Conservation (phyloP, 2,329 filamentous ascomycete genomes). For the Colletotrichum euphorbiae region DNA sequence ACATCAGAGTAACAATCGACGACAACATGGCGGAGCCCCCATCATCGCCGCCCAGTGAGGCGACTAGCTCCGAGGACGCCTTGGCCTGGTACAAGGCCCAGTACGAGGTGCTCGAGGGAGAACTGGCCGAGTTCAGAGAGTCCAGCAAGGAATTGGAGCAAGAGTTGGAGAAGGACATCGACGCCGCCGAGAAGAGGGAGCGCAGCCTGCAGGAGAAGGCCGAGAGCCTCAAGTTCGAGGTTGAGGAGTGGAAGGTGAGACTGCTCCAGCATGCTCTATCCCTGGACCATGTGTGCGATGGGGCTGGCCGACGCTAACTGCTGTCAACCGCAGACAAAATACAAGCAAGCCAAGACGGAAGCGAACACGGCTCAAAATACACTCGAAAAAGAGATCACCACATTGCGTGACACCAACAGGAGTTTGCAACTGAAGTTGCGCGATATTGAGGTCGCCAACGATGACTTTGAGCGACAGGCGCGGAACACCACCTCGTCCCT, state of each 20-base stretch:
- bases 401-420: slow-evolving; percentile 85
- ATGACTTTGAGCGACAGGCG: slow-evolving; percentile 97
- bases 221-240: slow-evolving; percentile 86
- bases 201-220: slow-evolving; percentile 87
- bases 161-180: slow-evolving; percentile 95
- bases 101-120: slow-evolving; percentile 91
- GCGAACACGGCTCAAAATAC: slow-evolving; percentile 84
- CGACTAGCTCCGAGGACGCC: slow-evolving; percentile 75
- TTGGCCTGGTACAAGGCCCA: slow-evolving; percentile 95
- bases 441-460: slow-evolving; percentile 97
- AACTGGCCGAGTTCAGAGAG: slow-evolving; percentile 92
- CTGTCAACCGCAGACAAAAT: slow-evolving; percentile 76
- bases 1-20: slow-evolving; percentile 17
- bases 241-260: slow-evolving; percentile 92
- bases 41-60: slow-evolving; percentile 70
- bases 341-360: slow-evolving; percentile 93
- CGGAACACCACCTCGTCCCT: slow-evolving; percentile 95
- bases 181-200: slow-evolving; percentile 94
- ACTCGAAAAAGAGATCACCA: slow-evolving; percentile 96
- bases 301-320: slow-evolving; percentile 30
- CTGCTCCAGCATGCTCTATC: neutral
- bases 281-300: neutral
- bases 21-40: slow-evolving; percentile 67
- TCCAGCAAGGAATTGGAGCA: slow-evolving; percentile 94
- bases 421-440: slow-evolving; percentile 85